Evolutionary conservation across 257 asterid genomes (phyloP).

Genomic region (Solanum medicagineum): DNA sequence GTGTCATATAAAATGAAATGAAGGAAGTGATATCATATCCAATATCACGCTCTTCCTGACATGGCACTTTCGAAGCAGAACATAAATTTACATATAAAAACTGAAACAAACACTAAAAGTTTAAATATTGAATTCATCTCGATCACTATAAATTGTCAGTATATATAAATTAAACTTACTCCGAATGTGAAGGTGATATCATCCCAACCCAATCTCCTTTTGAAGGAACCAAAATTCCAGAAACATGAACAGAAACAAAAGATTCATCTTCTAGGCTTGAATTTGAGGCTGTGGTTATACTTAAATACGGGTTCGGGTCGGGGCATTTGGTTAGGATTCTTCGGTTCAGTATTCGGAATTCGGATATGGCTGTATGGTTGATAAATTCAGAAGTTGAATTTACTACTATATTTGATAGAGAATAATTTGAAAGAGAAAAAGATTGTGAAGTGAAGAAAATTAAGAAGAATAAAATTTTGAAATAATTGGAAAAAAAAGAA

Average conservation of each 20-base stretch:
- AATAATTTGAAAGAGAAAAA: background rate
- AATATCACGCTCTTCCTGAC: too few species aligned
- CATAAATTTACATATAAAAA: too few species aligned
- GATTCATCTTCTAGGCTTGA: slow-evolving; percentile 37
- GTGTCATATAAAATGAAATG: too few species aligned
- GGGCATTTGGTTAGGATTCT: slow-evolving; percentile 21
- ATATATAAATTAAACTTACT: slow-evolving; percentile 16
- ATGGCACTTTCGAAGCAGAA: too few species aligned
- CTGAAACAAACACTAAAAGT: too few species aligned
- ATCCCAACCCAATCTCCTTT: slow-evolving; percentile 59
- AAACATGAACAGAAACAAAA: slow-evolving; percentile 32
- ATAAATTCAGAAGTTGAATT: slow-evolving; percentile 11
- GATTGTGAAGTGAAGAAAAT: background rate
- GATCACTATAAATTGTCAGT: background rate
- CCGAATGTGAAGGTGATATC: slow-evolving; percentile 65
- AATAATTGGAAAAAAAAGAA: background rate
- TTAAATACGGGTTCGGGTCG: slow-evolving; percentile 36
- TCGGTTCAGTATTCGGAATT: slow-evolving; percentile 53
- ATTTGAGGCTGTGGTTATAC: slow-evolving; percentile 16
- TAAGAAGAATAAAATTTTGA: background rate
- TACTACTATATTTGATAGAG: background rate
- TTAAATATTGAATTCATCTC: too few species aligned
- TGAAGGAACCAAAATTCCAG: slow-evolving; percentile 44
- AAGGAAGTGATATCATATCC: fast-evolving
- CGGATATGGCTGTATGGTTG: slow-evolving; percentile 55